Conservation (phyloP, 1,284 basidiomycete genomes). For the Sporisorium iseilematis-ciliati region DNA sequence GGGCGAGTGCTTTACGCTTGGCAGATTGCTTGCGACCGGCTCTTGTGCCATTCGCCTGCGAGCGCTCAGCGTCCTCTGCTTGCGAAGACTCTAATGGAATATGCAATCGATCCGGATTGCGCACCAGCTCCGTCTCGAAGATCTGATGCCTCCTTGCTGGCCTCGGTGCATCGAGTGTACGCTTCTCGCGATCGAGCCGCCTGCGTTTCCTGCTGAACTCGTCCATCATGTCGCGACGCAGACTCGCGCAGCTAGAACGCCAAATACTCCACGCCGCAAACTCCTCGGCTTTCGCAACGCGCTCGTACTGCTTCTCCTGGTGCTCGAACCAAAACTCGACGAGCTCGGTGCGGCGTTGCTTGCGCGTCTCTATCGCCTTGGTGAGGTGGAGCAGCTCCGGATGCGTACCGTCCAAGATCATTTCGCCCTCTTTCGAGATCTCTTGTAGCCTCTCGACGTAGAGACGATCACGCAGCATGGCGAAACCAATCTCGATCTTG, state of each 20-base stretch:
- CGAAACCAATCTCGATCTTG: constrained; percentile 74
- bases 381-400: constrained; percentile 85
- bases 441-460: constrained; percentile 75
- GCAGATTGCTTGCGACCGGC: constrained; percentile 33
- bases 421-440: constrained; percentile 73
- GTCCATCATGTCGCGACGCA: constrained; percentile 85
- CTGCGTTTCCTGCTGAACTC: constrained; percentile 84
- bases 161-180: constrained; percentile 79
- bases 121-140: constrained; percentile 67
- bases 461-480: constrained; percentile 73
- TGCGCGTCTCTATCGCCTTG: constrained; percentile 69
- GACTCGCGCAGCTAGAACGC: constrained; percentile 69
- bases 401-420: constrained; percentile 76
- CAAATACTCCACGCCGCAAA: constrained; percentile 79
- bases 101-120: constrained; percentile 57
- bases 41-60: constrained; percentile 10
- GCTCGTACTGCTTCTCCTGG: constrained; percentile 79
- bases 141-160: constrained; percentile 71
- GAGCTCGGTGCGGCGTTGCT: constrained; percentile 67
- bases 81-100: constrained; percentile 17
- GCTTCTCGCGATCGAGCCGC: constrained; percentile 82
- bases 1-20: constrained; percentile 41
- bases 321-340: constrained; percentile 73
- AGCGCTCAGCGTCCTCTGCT: constrained; percentile 15
- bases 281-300: constrained; percentile 75